Conservation (phyloP, 139 green algal species). For the Haematococcus lacustris region DNA sequence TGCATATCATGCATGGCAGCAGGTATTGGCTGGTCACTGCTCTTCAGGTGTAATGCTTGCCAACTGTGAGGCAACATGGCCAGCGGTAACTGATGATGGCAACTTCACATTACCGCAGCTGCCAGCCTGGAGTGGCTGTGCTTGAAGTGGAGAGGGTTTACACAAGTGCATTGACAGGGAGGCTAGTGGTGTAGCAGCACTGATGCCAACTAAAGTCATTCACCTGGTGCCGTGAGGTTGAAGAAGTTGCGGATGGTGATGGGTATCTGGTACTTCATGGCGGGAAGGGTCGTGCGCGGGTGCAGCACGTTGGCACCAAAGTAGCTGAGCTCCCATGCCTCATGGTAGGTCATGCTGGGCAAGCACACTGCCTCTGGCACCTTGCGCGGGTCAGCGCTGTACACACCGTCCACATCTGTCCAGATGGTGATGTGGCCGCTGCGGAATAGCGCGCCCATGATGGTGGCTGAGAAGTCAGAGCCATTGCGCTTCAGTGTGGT, state of each 20-base stretch:
- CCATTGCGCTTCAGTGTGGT: conserved; percentile 71
- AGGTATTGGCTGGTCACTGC: too few species aligned
- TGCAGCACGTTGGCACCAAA: conserved; percentile 98
- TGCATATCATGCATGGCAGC: too few species aligned
- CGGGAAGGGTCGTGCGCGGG: conserved; percentile 90
- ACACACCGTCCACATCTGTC: conserved; percentile 97
- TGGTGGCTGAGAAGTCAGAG: conserved; percentile 89
- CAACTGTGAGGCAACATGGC: too few species aligned
- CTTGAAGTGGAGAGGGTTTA: too few species aligned
- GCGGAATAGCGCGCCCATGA: conserved; percentile 81
- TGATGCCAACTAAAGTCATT: too few species aligned
- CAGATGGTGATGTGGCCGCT: conserved; percentile 88
- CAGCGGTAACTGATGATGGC: too few species aligned
- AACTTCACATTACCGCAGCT: too few species aligned
- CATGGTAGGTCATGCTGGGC: conserved; percentile 79
- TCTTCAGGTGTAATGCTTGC: too few species aligned
- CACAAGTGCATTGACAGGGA: too few species aligned
- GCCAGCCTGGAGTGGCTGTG: too few species aligned
- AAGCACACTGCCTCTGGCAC: conserved; percentile 76
- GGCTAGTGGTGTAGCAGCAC: too few species aligned
- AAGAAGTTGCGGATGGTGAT: conserved; percentile 97
- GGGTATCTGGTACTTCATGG: conserved; percentile 91
- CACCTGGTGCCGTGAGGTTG: conserved; percentile 67
- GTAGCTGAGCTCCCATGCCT: conserved; percentile 97
- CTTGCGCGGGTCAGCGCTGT: conserved; percentile 89